phyloP scores from a whole-genome alignment of 1,284 basidiomycete species.

The Taiwanofungus camphoratus region DNA sequence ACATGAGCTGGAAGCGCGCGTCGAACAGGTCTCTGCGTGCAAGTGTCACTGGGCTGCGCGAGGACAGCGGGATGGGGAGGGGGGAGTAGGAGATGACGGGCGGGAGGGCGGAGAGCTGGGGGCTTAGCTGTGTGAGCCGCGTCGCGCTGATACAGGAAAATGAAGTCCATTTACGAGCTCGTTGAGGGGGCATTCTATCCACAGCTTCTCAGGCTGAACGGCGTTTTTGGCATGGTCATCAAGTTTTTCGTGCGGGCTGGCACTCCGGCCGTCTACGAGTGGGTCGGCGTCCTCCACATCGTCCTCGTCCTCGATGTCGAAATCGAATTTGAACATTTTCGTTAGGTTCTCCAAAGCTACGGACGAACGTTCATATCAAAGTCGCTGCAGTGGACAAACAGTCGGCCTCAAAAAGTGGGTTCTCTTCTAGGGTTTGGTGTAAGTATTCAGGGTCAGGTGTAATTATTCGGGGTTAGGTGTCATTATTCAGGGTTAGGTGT shows the following conservation, averaged over 20 bases:
- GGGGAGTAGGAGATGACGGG: constrained; percentile 58
- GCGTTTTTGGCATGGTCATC: background rate
- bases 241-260: background rate
- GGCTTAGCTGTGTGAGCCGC: constrained; percentile 9
- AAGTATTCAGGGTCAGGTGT: no score
- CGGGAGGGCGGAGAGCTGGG: constrained; percentile 50
- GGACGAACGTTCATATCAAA: no score
- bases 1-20: constrained; percentile 87
- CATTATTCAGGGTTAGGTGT: no score
- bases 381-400: no score
- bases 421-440: no score
- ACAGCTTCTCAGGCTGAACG: constrained; percentile 16
- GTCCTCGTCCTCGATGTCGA: constrained; percentile 38
- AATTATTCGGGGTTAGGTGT: no score
- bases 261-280: background rate
- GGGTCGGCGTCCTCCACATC: background rate
- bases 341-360: background rate
- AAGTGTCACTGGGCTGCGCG: constrained; percentile 37
- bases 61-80: constrained; percentile 35
- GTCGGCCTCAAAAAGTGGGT: no score
- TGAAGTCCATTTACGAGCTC: constrained; percentile 29
- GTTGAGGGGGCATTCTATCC: constrained; percentile 28
- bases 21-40: constrained; percentile 88
- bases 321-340: constrained; percentile 54
- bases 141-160: constrained; percentile 2